Evolutionary conservation across 2,329 filamentous ascomycete species (phyloP), one percentile per base, ranked within the genome.

Genomic region (Fusarium bulbicola): DNA sequence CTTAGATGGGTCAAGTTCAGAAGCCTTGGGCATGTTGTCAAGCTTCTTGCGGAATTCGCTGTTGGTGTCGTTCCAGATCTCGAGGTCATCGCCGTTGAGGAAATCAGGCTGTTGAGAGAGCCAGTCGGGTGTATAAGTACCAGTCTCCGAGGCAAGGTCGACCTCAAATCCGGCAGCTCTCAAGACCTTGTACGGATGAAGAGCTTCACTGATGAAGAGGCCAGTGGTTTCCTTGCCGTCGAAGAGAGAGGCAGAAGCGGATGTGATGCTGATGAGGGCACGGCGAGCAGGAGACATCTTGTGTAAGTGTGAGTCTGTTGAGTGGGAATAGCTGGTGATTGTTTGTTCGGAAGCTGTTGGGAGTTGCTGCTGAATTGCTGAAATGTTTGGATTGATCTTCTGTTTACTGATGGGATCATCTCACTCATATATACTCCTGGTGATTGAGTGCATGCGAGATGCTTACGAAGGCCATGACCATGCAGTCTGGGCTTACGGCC

Each of bases 41-140:
- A 86, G 77, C 75, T 86, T 85, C 57, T 79, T 77, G 60, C 84
- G 79, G 76, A 87, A 86, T 12, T 83, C 83, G 70, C 83, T 83
- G 67, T 74, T 75, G 26, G 59, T 49, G 59, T 86, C 79, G 13
- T 84, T 80, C 83, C 82, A 86, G 11, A 20, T 53, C 11, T 63
- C 7, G 1, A 67, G 21, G 5, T 71, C 68, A 3, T 71, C 68
- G 14, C 63, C 65, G 3, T 49, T 68, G 12, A 68, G 65, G n/a
- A 68, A 68, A 20, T 68, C 65, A 4, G 63, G 47, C 9, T 68
- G 65, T 6, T 68, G 65, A 1, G 65, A 68, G 2, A 68, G 64
- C 65, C 63, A 68, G 15, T 68, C 65, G 0, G 65, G 47, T 2
- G 65, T 68, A 12, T 68, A 68, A 16, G 36, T 30, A 1, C 65